Evolutionary conservation across 202 grass and related monocot genomes (phyloP), one percentile per base, ranked within the genome.

Genomic region (Schoenoplectus tabernaemontani): DNA sequence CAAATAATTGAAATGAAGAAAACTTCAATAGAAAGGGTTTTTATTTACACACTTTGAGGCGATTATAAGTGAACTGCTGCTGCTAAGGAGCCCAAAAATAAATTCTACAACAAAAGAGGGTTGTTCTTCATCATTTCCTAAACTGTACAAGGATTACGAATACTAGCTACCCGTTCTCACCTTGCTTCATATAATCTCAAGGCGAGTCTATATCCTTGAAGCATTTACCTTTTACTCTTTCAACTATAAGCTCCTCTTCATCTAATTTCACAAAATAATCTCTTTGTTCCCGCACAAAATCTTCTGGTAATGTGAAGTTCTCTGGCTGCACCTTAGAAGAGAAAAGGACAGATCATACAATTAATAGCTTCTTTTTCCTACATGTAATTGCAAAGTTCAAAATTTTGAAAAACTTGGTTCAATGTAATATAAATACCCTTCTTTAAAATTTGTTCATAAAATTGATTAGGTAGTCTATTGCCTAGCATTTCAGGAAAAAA

Each of bases 191-290:
- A 43, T 41, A 42, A 57, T 38, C 56, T 39, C 3, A 19, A 39
- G 30, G 19, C 74, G 10, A 39, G 4, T 77, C 74, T 1, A 50
- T 3, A 47, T 32, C 23, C 3, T 22, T 50, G 24, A 46, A 66
- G 47, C 7, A 60, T 41, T 38, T 23, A 53, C 11, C 34, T 43
- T 66, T 15, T 19, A 41, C 19, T 59, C 62, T 41, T 66, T 80
- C 78, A 50, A 64, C 78, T 65, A 80, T 43, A 53, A 80, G 78
- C 78, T 80, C 59, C 23, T 80, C 78, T 80, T 62, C 58, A 80
- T 80, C 78, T 30, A 80, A n/a, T 80, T 66, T 64, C 1, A 19
- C 15, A 65, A 80, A 80, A 80, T 80, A 80, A 17, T 42, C 59
- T 50, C 26, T 80, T 48, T 80, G 59, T 50, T 80, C 61, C 78